phyloP scores from a whole-genome alignment of 345 rosid species.

The Populus simonii region DNA sequence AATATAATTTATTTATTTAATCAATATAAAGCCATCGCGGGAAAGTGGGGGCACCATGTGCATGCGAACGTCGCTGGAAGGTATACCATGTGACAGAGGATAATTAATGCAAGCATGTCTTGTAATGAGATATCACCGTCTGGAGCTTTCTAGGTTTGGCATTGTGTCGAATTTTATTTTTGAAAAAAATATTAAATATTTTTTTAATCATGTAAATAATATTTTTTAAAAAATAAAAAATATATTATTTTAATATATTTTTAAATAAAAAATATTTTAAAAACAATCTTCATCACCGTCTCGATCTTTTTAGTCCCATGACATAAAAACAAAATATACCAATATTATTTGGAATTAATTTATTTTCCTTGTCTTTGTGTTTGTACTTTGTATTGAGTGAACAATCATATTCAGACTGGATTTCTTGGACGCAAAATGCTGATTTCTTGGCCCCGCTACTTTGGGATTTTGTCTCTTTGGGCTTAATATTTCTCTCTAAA shows the following conservation, averaged over 20 bases:
- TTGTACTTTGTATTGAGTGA: neutral
- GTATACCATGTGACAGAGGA: neutral
- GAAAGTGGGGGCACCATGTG: neutral
- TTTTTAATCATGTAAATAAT: too few species aligned
- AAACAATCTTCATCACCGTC: neutral
- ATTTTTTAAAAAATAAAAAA: too few species aligned
- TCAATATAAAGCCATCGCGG: neutral
- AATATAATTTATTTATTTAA: too few species aligned
- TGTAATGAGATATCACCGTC: neutral
- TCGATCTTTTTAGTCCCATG: conserved; percentile 1
- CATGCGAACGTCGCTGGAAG: conserved; percentile 7
- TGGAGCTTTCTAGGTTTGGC: neutral
- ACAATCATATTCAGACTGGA: conserved; percentile 20
- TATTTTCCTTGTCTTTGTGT: neutral
- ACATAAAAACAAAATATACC: neutral
- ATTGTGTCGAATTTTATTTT: too few species aligned
- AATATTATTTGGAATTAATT: too few species aligned
- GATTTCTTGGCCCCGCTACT: too few species aligned
- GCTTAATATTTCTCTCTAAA: too few species aligned
- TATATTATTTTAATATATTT: too few species aligned
- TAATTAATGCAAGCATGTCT: neutral
- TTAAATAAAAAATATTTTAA: too few species aligned
- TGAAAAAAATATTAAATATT: too few species aligned
- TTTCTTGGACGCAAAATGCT: neutral
- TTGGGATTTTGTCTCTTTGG: too few species aligned